These are phyloP conservation scores for Backusella psychrophila DNA, from an alignment of 192 early-diverging fungal species.

Conservation along the genomic window DNA sequence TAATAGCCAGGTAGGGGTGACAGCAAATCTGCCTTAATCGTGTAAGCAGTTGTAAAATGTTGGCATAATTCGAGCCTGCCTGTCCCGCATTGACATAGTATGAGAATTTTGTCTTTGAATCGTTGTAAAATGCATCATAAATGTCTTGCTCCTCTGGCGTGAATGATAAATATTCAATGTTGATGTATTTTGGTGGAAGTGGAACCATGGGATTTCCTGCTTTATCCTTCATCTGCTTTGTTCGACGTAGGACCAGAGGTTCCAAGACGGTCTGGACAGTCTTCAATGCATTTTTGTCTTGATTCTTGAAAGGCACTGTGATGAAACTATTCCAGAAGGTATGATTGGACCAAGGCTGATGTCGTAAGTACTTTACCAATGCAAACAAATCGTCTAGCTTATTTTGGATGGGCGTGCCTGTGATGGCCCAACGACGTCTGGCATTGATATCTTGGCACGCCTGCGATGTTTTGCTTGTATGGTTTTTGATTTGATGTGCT, in stretches of 20 bases:
- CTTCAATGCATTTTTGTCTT: constrained; percentile 44
- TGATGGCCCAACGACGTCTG: constrained; percentile 82
- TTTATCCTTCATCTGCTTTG: constrained; percentile 71
- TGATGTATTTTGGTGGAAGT: constrained; percentile 65
- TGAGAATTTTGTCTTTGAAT: constrained; percentile 63
- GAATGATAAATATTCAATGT: constrained; percentile 62
- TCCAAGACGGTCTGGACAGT: constrained; percentile 71
- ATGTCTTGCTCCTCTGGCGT: constrained; percentile 64
- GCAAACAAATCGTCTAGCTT: constrained; percentile 85
- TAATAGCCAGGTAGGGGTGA: constrained; percentile 57
- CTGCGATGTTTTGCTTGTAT: constrained; percentile 68
- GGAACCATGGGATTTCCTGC: constrained; percentile 79
- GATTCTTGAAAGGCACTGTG: constrained; percentile 66
- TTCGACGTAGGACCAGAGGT: constrained; percentile 77
- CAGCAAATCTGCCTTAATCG: constrained; percentile 68
- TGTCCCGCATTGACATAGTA: constrained; percentile 59
- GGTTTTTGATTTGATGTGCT: constrained; percentile 90
- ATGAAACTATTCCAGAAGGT: constrained; percentile 80
- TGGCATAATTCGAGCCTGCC: constrained; percentile 66
- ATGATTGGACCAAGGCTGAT: constrained; percentile 53
- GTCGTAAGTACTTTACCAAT: constrained; percentile 78
- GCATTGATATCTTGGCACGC: constrained; percentile 70
- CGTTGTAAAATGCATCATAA: constrained; percentile 64
- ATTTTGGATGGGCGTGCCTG: constrained; percentile 86
- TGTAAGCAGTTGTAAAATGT: constrained; percentile 61